A percentile compares a stretch with the other conserved stretches of the same genome.
Evolutionary conservation across 1,284 basidiomycete species (phyloP).

Genomic region (Ganoderma lucidum): DNA sequence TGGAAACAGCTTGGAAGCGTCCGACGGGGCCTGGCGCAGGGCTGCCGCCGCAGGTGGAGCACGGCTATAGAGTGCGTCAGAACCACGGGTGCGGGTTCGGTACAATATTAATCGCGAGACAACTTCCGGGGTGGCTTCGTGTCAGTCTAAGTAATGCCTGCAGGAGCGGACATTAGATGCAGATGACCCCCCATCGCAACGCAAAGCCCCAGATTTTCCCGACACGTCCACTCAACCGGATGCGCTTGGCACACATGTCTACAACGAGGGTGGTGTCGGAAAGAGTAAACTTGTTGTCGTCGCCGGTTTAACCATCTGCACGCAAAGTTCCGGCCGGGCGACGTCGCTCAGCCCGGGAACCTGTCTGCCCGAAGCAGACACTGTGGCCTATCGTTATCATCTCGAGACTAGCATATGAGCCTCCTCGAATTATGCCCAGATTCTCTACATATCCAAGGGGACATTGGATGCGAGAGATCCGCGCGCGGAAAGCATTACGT

Average conservation of each 20-base stretch:
- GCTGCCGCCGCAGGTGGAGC: background rate
- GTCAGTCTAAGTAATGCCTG: background rate
- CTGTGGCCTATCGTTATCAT: background rate
- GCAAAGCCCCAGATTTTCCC: background rate
- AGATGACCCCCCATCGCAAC: background rate
- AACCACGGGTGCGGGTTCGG: background rate
- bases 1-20: background rate
- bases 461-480: background rate
- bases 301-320: background rate
- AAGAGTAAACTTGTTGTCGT: background rate
- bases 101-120: background rate
- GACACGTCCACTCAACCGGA: background rate
- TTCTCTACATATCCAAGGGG: background rate
- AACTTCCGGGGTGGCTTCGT: slow-evolving; percentile 10
- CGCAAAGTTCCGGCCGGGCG: slow-evolving; percentile 1
- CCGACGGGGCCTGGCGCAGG: background rate
- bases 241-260: background rate
- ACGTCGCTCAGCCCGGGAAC: background rate
- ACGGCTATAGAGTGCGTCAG: slow-evolving; percentile 4
- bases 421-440: background rate
- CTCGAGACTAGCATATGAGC: background rate
- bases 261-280: background rate
- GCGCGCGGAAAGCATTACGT: slow-evolving; percentile 1
- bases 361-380: background rate
- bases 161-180: background rate